Base-by-base conservation (phyloP, 441 rosid species). In the Omphalea diandra region DNA sequence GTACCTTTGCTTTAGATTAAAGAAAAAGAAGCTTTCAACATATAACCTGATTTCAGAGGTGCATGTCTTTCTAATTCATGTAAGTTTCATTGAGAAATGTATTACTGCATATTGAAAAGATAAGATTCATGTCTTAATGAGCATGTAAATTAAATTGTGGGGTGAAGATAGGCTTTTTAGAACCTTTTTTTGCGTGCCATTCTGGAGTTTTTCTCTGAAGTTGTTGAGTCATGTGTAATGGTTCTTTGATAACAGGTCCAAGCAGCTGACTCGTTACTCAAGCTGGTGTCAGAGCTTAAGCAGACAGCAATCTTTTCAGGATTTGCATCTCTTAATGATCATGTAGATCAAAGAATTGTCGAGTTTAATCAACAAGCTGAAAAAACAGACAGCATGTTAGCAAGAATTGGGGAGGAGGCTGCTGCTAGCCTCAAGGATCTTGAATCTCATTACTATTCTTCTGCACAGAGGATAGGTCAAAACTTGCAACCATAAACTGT, bases 231-330 rank as follows among this genome's bases (percentile, higher is more conserved):
- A 2, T 22, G 43, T 27, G 0, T 24, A 3, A 20, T 63, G 54
- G 35, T 50, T 56, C 33, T 8, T 12, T 14, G 22, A 8, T 17
- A 61, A 40, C 83, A 92, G 99, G 94, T 86, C 76, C 97, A 90
- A 68, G 96, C 97, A 61, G 93, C 97, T 40, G 98, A 92, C 76
- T 90, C 99, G 43, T 73, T 94, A 54, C 89, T 88, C 56, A 94
- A 88, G 79, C 77, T 91, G 70, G 98, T 91, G 44, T 88, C 91
- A 0, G 96, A 92, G 76, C 84, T 92, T 69, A 94, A 90, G 75
- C 96, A 89, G 82, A 90, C 96, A 1, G 91, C 96, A 4, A 89
- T 92, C 4, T 94, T 90, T 66, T 92, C 97, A 0, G 97, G 98
- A 69, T 87, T 94, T 74, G 96, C 98, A 15, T 92, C 97, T 33